Conservation (phyloP, 257 asterid species). For the Jaltomata sinuosa region DNA sequence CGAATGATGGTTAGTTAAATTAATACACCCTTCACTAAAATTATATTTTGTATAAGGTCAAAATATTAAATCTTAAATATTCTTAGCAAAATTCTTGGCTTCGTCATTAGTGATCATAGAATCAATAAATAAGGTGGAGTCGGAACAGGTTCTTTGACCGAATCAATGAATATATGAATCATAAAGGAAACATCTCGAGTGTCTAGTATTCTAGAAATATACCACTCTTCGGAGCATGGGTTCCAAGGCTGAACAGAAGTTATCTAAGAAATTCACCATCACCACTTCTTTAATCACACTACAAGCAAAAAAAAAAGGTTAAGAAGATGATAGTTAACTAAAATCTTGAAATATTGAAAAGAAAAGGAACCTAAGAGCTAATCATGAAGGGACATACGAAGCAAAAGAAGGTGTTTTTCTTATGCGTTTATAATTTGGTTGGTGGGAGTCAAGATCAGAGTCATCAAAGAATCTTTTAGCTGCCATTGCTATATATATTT, state of each 20-base stretch:
- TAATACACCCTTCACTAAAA: not conserved
- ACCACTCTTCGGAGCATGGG: slow-evolving; percentile 80
- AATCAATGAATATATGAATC: not conserved
- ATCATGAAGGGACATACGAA: slow-evolving; percentile 32
- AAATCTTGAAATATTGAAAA: not conserved
- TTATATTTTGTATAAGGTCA: not conserved
- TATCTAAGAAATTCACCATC: slow-evolving; percentile 44
- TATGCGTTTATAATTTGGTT: slow-evolving; percentile 33
- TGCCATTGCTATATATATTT: slow-evolving; percentile 32
- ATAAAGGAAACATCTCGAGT: not conserved
- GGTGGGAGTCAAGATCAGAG: slow-evolving; percentile 28
- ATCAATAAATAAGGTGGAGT: not conserved
- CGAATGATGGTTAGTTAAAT: not conserved
- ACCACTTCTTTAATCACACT: slow-evolving; percentile 61
- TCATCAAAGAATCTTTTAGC: slow-evolving; percentile 40
- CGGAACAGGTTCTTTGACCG: not conserved
- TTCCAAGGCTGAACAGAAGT: slow-evolving; percentile 52
- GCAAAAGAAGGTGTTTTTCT: slow-evolving; percentile 43
- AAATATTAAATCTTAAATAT: not conserved
- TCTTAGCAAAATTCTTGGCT: not conserved
- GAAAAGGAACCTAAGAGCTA: not conserved
- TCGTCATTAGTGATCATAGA: not conserved
- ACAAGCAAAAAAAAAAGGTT: not conserved
- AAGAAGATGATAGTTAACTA: not conserved
- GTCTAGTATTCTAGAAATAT: not conserved